These are phyloP conservation scores for Metschnikowia corniflorae DNA, from an alignment of 805 yeast genomes.

Conservation along the genomic window DNA sequence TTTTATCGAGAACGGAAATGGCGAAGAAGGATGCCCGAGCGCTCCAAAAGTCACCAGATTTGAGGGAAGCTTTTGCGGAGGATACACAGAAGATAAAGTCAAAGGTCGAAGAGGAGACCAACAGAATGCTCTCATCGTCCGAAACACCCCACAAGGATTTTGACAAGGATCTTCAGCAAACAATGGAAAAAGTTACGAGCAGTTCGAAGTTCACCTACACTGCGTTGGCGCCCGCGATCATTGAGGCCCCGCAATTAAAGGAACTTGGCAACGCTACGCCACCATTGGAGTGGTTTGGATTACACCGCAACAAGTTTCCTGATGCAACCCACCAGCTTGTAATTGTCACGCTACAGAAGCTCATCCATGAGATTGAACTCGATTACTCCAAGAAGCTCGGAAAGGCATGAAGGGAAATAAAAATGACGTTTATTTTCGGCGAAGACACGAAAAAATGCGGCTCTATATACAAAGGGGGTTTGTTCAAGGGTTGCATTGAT, in stretches of 20 bases:
- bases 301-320: constrained; percentile 83
- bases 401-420: constrained; percentile 25
- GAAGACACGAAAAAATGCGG: not conserved
- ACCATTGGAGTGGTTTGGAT: constrained; percentile 96
- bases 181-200: constrained; percentile 34
- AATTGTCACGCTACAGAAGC: constrained; percentile 67
- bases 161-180: constrained; percentile 37
- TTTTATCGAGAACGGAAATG: constrained; percentile 50
- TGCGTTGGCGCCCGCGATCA: constrained; percentile 71
- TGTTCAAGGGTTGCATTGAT: too few species aligned
- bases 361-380: constrained; percentile 65
- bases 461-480: constrained; percentile 9
- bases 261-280: constrained; percentile 98
- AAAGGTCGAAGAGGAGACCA: constrained; percentile 2
- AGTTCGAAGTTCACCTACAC: constrained; percentile 49
- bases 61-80: not conserved
- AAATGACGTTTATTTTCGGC: constrained; percentile 8
- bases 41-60: constrained; percentile 4
- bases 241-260: constrained; percentile 83
- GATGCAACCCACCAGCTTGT: constrained; percentile 78
- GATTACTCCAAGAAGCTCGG: constrained; percentile 51
- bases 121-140: constrained; percentile 3
- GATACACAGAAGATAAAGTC: not conserved
- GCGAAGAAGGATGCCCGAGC: constrained; percentile 23
- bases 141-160: constrained; percentile 18